Evolutionary conservation across 352 stramenopile genomes (phyloP), one percentile per base, ranked within the genome.

Genomic region (Pythium brachiatum): DNA sequence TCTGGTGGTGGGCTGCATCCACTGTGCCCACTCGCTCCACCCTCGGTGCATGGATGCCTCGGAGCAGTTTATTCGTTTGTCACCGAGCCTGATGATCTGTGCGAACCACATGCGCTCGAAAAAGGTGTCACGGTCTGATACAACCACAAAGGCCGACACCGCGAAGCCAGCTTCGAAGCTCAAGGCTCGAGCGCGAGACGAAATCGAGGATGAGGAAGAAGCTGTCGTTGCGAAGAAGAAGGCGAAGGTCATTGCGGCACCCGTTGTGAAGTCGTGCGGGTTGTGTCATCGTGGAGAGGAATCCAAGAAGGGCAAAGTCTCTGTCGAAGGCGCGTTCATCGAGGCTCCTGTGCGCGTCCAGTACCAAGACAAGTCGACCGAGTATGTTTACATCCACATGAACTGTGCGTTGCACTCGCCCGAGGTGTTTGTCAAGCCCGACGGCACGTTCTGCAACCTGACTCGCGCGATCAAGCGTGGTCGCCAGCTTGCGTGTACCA

Each of bases 81-180:
- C 90, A 1, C 82, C 68, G 32, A 91, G 86, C 57, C 72, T 95
- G 44, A 94, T 97, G 83, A 95, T 96, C 60, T 97, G 90, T 55
- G 73, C 86, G 1, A 92, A 82, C 20, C 90, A 97, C 69, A 66
- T 95, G 50, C 66, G 76, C 32, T 71, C 73, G 18, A 64, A 63
- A 32, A 66, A 69, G 39, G 11, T 27, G 11, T 62, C 52, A 4
- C 18, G n/a, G 41, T 26, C 20, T 20, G 41, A 20, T 4, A 16
- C 41, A 46, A 6, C 38, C 3, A 16, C 12, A 18, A 53, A 59
- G 34, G 29, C 13, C 23, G 50, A 39, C 15, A 11, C 16, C 7
- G 39, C 20, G 18, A 46, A 31, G 27, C 18, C 41, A 16, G 41
- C 41, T n/a, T 27, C 41, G 34, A 69, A 69, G 26, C 7, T 23